Base-by-base conservation (phyloP, 441 rosid genomes). In the Manihot esculenta region DNA sequence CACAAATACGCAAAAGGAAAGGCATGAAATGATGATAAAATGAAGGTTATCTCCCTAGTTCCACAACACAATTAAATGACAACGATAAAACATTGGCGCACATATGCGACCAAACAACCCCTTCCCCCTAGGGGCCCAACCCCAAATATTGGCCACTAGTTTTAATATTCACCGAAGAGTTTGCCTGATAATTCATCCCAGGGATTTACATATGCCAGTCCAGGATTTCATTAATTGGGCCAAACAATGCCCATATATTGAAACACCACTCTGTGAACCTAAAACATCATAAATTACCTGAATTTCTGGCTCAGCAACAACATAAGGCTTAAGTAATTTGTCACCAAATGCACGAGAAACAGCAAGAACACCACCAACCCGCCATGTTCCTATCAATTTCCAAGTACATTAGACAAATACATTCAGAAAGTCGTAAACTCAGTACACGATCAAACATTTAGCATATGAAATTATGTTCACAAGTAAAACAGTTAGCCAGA, bases 321-420 rank as follows among this genome's bases (percentile, higher is more conserved):
- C 97, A 82, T 79, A 90, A 17, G 84, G 92, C 80, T 90, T 93
- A 73, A 93, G 91, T 63, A 90, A 86, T 76, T 83, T 88, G 75
- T 90, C 88, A 9, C 98, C 98, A 77, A 93, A 93, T 38, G 98
- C 98, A 57, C 97, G 95, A 57, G 97, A 93, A 68, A 93, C 94
- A 5, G 97, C 97, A 74, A 93, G 94, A 69, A 93, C 82, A 14
- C 98, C 95, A 10, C 97, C 95, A 64, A 93, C 97, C 15, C 97
- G 85, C 97, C 98, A 93, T 0, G 98, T 93, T 64, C 98, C 97
- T 90, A 66, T 11, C 12, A 70, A 41, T 58, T 59, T 50, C 59
- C 54, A 18, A 44, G 61, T 47, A 23, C 15, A 48, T 49, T 26
- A 66, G 23, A 62, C 13, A 20, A 57, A 12, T 55, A 10, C 49